These are phyloP conservation scores for Neofusicoccum sp. DNA, from an alignment of 2,329 filamentous ascomycete genomes.

Conservation along the genomic window DNA sequence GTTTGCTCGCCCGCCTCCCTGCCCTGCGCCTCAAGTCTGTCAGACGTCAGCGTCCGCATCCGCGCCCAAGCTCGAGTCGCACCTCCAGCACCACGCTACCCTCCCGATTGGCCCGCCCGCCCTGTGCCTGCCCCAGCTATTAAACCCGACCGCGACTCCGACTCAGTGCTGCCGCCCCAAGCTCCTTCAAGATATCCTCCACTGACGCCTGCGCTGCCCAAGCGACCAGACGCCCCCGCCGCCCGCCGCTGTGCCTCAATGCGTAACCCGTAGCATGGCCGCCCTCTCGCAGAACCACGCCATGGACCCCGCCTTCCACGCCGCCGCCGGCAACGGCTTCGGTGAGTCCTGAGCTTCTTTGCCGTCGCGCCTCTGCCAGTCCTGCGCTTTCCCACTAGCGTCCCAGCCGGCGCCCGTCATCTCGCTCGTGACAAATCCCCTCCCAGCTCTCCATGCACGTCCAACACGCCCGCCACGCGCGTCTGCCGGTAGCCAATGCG, in stretches of 20 bases:
- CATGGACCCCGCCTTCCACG: slow-evolving; percentile 3
- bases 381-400: not conserved
- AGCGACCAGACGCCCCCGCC: not conserved
- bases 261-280: slow-evolving; percentile 1
- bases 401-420: not conserved
- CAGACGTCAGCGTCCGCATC: slow-evolving; percentile 10
- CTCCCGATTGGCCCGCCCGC: slow-evolving; percentile 10
- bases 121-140: slow-evolving; percentile 6
- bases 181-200: not conserved
- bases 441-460: too few relatives aligned
- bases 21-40: slow-evolving; percentile 17
- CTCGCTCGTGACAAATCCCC: slow-evolving; percentile 6
- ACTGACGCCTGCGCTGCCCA: not conserved
- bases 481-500: not conserved
- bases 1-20: not conserved
- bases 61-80: not conserved
- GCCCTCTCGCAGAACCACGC: slow-evolving; percentile 12
- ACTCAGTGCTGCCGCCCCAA: not conserved
- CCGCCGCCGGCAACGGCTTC: slow-evolving; percentile 6
- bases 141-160: slow-evolving; percentile 11
- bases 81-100: slow-evolving; percentile 3
- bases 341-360: not conserved
- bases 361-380: too few relatives aligned
- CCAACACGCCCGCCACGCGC: not conserved
- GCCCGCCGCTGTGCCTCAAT: not conserved